A percentile compares a stretch with the other conserved stretches of the same genome.
Evolutionary conservation across 306 rosid genomes (phyloP).

Genomic region (Trifolium fragiferum): DNA sequence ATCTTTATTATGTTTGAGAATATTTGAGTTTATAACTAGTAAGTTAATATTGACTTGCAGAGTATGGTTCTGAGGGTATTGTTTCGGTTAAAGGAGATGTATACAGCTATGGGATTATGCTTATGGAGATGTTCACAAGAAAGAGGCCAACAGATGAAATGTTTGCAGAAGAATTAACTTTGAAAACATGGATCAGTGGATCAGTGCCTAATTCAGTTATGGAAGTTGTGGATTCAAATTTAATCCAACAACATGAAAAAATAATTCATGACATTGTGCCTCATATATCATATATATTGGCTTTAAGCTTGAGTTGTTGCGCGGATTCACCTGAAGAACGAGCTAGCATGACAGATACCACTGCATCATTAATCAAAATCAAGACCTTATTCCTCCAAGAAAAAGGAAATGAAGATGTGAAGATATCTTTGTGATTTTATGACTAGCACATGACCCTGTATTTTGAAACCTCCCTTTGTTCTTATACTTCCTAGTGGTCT

Average conservation of each 20-base stretch:
- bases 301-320: slow-evolving; percentile 23
- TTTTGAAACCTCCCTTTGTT: not conserved
- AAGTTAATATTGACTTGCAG: not conserved
- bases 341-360: slow-evolving; percentile 1
- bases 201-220: slow-evolving; percentile 17
- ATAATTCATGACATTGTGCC: not conserved
- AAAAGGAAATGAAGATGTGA: not conserved
- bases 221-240: slow-evolving; percentile 32
- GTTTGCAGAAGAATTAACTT: slow-evolving; percentile 17
- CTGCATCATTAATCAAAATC: slow-evolving; percentile 27
- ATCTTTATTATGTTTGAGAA: not conserved
- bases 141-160: slow-evolving; percentile 37
- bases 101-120: slow-evolving; percentile 34
- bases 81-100: slow-evolving; percentile 34
- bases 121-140: slow-evolving; percentile 28
- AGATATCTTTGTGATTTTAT: not conserved
- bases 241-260: slow-evolving; percentile 10
- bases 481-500: not conserved
- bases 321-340: slow-evolving; percentile 9
- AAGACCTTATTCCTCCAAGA: not conserved
- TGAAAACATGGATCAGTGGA: slow-evolving; percentile 23
- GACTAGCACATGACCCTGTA: not conserved
- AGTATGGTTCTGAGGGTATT: slow-evolving; percentile 26
- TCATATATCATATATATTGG: slow-evolving; percentile 15
- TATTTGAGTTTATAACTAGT: not conserved